These are phyloP conservation scores for Silene latifolia DNA, from an alignment of 148 eudicot genomes.

Conservation along the genomic window DNA sequence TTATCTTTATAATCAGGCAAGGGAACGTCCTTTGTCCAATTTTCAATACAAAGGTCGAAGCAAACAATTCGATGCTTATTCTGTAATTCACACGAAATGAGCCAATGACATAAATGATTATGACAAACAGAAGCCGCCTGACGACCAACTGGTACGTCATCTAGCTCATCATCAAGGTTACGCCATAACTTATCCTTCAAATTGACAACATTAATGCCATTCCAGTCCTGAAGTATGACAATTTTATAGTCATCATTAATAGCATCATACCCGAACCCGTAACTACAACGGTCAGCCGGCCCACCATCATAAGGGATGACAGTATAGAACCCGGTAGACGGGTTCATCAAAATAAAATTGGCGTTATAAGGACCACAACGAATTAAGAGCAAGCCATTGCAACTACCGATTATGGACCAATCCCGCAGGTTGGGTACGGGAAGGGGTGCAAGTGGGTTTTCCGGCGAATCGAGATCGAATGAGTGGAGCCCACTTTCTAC, in stretches of 20 bases:
- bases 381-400: neutral
- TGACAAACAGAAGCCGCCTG: neutral
- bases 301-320: neutral
- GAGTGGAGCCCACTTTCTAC: neutral
- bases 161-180: too few species aligned
- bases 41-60: neutral
- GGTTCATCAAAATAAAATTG: neutral
- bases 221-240: too few species aligned
- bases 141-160: neutral
- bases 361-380: too few species aligned
- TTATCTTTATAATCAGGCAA: neutral
- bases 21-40: neutral
- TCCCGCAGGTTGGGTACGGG: neutral
- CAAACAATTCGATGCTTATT: neutral
- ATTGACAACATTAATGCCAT: too few species aligned
- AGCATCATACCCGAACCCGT: constrained; percentile 1
- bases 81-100: neutral
- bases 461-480: neutral
- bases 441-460: neutral
- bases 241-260: too few species aligned
- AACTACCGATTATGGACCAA: neutral
- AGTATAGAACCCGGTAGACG: neutral
- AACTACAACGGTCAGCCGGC: too few species aligned
- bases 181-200: too few species aligned
- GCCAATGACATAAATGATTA: constrained; percentile 5